Base-by-base conservation (phyloP, 202 grass and related monocot genomes). In the Dendrocalamus latiflorus region DNA sequence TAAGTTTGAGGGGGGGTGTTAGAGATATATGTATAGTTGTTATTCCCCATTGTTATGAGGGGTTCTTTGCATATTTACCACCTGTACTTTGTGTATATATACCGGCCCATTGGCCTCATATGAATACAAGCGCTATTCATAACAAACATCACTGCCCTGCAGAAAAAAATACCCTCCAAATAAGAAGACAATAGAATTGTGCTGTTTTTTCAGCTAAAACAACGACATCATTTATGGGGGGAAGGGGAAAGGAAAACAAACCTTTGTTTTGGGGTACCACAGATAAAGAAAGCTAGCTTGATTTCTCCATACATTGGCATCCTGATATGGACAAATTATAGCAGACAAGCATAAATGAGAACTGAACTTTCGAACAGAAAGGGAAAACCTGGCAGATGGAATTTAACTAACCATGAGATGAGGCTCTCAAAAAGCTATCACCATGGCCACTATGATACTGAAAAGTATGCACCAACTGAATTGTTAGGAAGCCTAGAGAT, bases 211-310 rank as follows among this genome's bases (percentile, higher is more conserved):
- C 26, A 53, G 69, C 2, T 71, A 18, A 51, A 34, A 34, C 26
- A n/a, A 30, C 6, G 24, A 10, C 43, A 47, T 9, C 15, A 48
- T 71, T 71, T 26, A 18, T 20, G 0, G 14, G 1, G 15, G 1
- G 6, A 1, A n/a, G n/a, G n/a, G n/a, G n/a, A 2, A 24, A 14
- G 9, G 33, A 49, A 8, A 6, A 30, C 6, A 0, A 82, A 93
- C 95, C 92, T 93, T 98, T 54, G 92, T 98, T 88, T 95, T 95
- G 8, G 95, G 95, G 42, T 93, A 98, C 95, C 95, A 98, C 20
- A 98, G 68, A 98, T 92, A 50, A 95, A 93, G 83, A 98, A 98
- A 55, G 95, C 92, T 68, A 95, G 77, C 85, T 98, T 98, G 22
- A 88, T 90, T 91, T 98, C 92, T 81, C 84, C 87, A 62, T 98